phyloP scores from a whole-genome alignment of 192 early-diverging fungal species.

The Martensiomyces pterosporus region DNA sequence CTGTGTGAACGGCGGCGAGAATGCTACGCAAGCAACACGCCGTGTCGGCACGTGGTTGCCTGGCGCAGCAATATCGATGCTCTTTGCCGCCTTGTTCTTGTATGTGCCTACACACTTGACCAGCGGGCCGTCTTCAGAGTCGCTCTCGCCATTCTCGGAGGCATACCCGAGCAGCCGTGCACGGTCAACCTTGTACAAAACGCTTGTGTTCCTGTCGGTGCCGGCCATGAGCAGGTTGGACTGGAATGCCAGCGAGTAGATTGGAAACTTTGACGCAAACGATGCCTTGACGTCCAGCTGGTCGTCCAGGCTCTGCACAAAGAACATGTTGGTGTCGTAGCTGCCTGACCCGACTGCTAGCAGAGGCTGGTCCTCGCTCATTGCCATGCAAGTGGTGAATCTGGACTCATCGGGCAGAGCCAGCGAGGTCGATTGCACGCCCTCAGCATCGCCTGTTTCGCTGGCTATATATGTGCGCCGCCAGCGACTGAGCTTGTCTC shows the following conservation, averaged over 20 bases:
- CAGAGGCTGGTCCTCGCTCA: constrained; percentile 45
- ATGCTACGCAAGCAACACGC: constrained; percentile 43
- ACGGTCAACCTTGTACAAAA: constrained; percentile 50
- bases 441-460: constrained; percentile 31
- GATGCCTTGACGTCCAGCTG: constrained; percentile 48
- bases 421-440: constrained; percentile 46
- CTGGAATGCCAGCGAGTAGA: constrained; percentile 45
- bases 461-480: constrained; percentile 38
- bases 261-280: constrained; percentile 53
- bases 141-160: not conserved
- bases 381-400: constrained; percentile 50
- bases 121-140: constrained; percentile 21
- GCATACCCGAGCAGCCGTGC: constrained; percentile 34
- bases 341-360: constrained; percentile 49
- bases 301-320: constrained; percentile 48
- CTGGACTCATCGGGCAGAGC: constrained; percentile 40
- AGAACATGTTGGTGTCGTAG: constrained; percentile 50
- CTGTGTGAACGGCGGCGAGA: constrained; percentile 33
- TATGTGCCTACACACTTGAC: constrained; percentile 48
- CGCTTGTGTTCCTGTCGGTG: constrained; percentile 45
- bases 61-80: constrained; percentile 49
- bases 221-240: constrained; percentile 42
- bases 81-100: constrained; percentile 47
- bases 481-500: constrained; percentile 24
- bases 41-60: constrained; percentile 42